Base-by-base conservation (phyloP, 192 early-diverging fungal genomes). In the Backusella parvicylindrica region DNA sequence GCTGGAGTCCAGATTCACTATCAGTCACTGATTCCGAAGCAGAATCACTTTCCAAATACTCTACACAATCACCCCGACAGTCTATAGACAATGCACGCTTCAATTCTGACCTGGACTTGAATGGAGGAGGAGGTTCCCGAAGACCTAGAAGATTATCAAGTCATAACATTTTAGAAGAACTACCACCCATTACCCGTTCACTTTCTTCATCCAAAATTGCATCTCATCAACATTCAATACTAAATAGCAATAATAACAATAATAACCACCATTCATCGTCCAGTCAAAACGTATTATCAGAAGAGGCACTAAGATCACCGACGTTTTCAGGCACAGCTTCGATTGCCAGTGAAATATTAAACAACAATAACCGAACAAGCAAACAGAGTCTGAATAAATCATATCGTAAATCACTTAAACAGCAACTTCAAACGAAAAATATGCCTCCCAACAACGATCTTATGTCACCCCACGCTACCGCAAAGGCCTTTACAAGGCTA, bases 1-100 rank as follows among this genome's bases (percentile, higher is more conserved):
- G 79, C 2, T 41, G 68, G 9, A 66, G 71, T 70, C 65, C 75
- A 21, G 79, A 75, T n/a, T 71, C 63, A 2, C 43, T 75, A 11
- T 72, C 75, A 21, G 75, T 80, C 1, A 80, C 79, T 12, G 79
- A 80, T 41, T 80, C 79, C 32, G 79, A 80, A 36, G 70, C 71
- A 26, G 76, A 77, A 47, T 73, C 71, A 16, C 28, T 80, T 50
- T 65, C 68, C 1, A 71, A 75, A 35, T 64, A 76, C 36, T 68
- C 72, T 7, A 73, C 65, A 32, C 53, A 60, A 60, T 79, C 78
- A 35, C 74, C 70, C 1, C 64, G 75, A 12, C 41, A 56, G 16
- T 71, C 74, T 0, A 32, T 72, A 7, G 75, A 75, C 26, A 49
- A 32, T 32, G 30, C 56, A 40, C 74, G 64, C 6, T 35, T 41